phyloP scores from a whole-genome alignment of 768 basidiomycete genomes.

The Rubroboletus satanas region DNA sequence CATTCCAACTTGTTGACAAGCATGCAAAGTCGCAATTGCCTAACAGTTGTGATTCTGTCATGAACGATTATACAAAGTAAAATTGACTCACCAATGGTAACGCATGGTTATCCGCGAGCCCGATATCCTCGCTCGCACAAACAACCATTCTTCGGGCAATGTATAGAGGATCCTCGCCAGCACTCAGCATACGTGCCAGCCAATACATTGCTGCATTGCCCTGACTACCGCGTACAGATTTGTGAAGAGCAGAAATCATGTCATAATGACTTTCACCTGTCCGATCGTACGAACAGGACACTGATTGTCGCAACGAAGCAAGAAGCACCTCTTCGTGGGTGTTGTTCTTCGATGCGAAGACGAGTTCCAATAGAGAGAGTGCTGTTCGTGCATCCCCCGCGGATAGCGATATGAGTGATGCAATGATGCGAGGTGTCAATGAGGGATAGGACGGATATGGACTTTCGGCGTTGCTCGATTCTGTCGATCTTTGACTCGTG shows the following conservation, averaged over 20 bases:
- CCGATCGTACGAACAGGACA: slow-evolving; percentile 67
- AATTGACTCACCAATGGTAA: slow-evolving; percentile 56
- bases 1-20: slow-evolving; percentile 73
- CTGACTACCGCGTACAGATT: slow-evolving; percentile 74
- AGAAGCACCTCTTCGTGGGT: slow-evolving; percentile 50
- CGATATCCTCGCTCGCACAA: slow-evolving; percentile 84
- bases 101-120: slow-evolving; percentile 73
- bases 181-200: slow-evolving; percentile 79
- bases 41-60: slow-evolving; percentile 21
- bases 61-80: slow-evolving; percentile 8
- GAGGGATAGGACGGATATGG: slow-evolving; percentile 33
- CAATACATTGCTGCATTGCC: slow-evolving; percentile 81
- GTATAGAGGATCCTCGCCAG: slow-evolving; percentile 78
- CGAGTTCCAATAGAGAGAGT: slow-evolving; percentile 71
- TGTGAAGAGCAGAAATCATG: slow-evolving; percentile 83
- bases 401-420: slow-evolving; percentile 51
- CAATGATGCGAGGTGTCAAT: slow-evolving; percentile 44
- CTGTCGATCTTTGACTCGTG: slow-evolving; percentile 17
- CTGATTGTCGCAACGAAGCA: slow-evolving; percentile 55
- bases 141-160: slow-evolving; percentile 72
- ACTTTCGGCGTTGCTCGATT: slow-evolving; percentile 7
- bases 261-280: slow-evolving; percentile 75
- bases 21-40: slow-evolving; percentile 61
- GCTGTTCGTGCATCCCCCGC: slow-evolving; percentile 75
- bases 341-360: slow-evolving; percentile 42